A percentile compares a stretch with the other conserved stretches of the same genome.
Conservation (phyloP, 2,329 filamentous ascomycete genomes). For the Sporothrix pseudoabietina region DNA sequence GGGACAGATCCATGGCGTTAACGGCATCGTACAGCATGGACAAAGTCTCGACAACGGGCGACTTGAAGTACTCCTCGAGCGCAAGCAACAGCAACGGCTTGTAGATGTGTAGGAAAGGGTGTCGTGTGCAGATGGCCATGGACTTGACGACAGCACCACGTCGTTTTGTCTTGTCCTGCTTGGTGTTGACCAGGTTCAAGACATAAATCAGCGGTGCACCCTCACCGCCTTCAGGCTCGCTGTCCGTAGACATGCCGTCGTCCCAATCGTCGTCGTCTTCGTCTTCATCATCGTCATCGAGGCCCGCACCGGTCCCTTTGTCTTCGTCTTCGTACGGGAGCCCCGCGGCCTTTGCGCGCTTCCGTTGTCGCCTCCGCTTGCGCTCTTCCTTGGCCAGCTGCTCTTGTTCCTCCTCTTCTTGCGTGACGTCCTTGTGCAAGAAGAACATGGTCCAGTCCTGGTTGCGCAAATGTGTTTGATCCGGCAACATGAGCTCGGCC, state of each 20-base stretch:
- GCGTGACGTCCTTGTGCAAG: conserved; percentile 88
- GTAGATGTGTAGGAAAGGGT: conserved; percentile 98
- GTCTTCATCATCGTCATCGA: conserved; percentile 46
- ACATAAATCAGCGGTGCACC: conserved; percentile 95
- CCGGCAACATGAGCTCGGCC: conserved; percentile 96
- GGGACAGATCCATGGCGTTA: conserved; percentile 93
- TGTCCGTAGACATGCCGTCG: conserved; percentile 58
- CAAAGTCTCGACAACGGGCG: conserved; percentile 83
- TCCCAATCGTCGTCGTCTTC: conserved; percentile 53
- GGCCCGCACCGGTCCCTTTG: conserved; percentile 43
- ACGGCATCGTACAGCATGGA: conserved; percentile 87
- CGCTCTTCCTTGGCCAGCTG: conserved; percentile 58
- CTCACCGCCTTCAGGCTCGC: conserved; percentile 70
- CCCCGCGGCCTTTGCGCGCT: conserved; percentile 55
- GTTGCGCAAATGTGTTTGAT: conserved; percentile 90
- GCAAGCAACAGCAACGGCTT: conserved; percentile 92
- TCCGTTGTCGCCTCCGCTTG: conserved; percentile 54
- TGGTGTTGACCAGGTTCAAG: conserved; percentile 95
- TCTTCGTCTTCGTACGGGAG: conserved; percentile 50
- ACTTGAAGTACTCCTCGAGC: conserved; percentile 95
- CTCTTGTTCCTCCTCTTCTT: conserved; percentile 78
- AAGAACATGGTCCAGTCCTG: conserved; percentile 99
- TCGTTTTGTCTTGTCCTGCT: conserved; percentile 90
- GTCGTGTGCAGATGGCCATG: conserved; percentile 97
- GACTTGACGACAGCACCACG: conserved; percentile 94